Evolutionary conservation across 108 stramenopile genomes (phyloP), one percentile per base, ranked within the genome.

Genomic region (Schizochytrium sp.): DNA sequence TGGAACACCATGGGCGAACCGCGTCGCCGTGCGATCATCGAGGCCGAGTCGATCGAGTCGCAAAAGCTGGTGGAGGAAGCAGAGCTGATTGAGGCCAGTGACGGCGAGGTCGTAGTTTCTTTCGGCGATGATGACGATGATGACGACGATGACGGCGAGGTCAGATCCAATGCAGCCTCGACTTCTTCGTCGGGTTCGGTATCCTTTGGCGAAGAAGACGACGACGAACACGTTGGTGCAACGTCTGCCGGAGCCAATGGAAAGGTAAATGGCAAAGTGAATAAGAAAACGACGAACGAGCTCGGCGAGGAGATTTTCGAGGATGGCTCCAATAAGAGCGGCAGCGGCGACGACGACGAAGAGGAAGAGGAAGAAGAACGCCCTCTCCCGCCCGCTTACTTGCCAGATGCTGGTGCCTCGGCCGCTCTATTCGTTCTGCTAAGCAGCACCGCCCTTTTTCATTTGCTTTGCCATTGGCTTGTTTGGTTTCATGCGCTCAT

Each of bases 381-480:
- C 4, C 60, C 88, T n/a, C 76, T 93, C 43, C 93, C 93, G 25
- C 93, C 92, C 53, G 88, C 91, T 76, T 94, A 95, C 87, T 90
- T 95, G 19, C 94, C 98, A 19, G 90, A 94, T 0, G 98, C 98
- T 89, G 93, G 92, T 58, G 76, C 76, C 19, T 21, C 51, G 45
- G 96, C 97, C 5, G 87, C 94, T 23, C 89, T 99, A 53, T 90
- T 93, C 48, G 88, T 95, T 16, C 96, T 97, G 18, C 90, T 97
- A 4, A 89, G 95, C 60, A 93, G 90, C 16, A 93, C 96, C 8
- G 93, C 96, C 51, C 92, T 99, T 19, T 90, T 98, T 57, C 88
- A 96, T 57, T 91, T 99, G 58, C 90, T 97, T 93, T 97, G 98
- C 91, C 93, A 96, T 89, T 99, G 98, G 98, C 94, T 92, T 60